These are phyloP conservation scores for Monilinia vaccinii-corymbosi DNA, from an alignment of 2,329 filamentous ascomycete genomes.

Conservation along the genomic window DNA sequence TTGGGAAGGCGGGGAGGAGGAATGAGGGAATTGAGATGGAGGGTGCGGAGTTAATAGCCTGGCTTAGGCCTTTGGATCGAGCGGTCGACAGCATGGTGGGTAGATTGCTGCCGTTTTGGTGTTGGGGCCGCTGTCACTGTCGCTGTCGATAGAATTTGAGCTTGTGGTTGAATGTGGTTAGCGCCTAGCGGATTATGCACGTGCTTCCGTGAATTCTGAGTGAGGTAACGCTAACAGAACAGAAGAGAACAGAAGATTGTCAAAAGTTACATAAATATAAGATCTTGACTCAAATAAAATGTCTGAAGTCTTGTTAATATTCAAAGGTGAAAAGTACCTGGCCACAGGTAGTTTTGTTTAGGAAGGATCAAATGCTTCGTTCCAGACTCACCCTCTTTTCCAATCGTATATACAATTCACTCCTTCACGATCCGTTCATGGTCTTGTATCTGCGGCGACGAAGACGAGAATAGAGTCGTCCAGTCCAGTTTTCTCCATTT, in stretches of 20 bases:
- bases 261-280: not conserved
- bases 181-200: not conserved
- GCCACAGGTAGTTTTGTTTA: not conserved
- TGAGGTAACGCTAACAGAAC: too few species aligned
- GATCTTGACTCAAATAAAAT: not conserved
- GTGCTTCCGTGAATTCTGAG: not conserved
- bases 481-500: not conserved
- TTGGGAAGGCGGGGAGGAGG: conserved; percentile 62
- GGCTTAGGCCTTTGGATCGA: conserved; percentile 50
- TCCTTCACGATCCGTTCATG: not conserved
- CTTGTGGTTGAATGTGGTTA: not conserved
- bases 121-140: not conserved
- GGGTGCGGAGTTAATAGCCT: conserved; percentile 41
- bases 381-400: not conserved
- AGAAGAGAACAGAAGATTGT: not conserved
- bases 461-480: not conserved
- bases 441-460: not conserved
- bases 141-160: conserved; percentile 8
- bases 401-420: not conserved
- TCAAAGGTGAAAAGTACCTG: not conserved
- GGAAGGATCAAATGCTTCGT: not conserved
- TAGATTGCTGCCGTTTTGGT: not conserved
- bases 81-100: conserved; percentile 55
- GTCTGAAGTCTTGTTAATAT: not conserved
- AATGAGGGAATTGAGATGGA: conserved; percentile 57